Evolutionary conservation across 768 basidiomycete genomes (phyloP).

Genomic region (Scleroderma bovista): DNA sequence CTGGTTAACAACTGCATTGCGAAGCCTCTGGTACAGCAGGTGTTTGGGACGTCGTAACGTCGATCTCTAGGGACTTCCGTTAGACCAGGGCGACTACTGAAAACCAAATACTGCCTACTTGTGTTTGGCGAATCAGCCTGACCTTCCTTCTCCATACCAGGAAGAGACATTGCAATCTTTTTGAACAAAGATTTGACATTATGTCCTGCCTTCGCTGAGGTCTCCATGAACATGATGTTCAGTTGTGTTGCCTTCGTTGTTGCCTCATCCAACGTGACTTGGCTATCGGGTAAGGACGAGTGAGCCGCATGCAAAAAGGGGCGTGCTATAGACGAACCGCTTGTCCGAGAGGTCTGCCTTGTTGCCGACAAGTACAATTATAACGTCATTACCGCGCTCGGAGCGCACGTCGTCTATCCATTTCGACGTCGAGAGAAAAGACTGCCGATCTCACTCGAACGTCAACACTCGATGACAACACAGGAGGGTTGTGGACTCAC

Average conservation of each 20-base stretch:
- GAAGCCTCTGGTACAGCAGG: constrained; percentile 82
- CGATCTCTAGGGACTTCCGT: constrained; percentile 61
- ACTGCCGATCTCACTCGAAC: constrained; percentile 70
- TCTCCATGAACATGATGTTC: constrained; percentile 98
- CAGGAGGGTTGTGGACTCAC: constrained; percentile 41
- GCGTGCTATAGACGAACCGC: constrained; percentile 51
- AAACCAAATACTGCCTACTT: constrained; percentile 28
- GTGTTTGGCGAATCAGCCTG: constrained; percentile 52
- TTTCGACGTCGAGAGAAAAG: constrained; percentile 97
- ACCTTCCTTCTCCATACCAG: constrained; percentile 87
- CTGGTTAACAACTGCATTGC: constrained; percentile 70
- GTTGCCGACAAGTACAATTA: constrained; percentile 97
- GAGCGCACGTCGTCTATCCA: constrained; percentile 99
- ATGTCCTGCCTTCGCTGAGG: constrained; percentile 97
- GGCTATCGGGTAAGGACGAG: constrained; percentile 43
- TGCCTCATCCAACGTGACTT: constrained; percentile 98
- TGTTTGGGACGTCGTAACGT: constrained; percentile 70
- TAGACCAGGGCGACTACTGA: constrained; percentile 1
- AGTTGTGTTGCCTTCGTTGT: constrained; percentile 86
- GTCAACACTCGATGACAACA: constrained; percentile 3
- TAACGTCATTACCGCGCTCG: constrained; percentile 95
- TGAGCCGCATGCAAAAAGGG: constrained; percentile 2
- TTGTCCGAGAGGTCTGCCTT: constrained; percentile 99
- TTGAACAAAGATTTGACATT: constrained; percentile 99
- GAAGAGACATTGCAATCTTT: constrained; percentile 97